These are phyloP conservation scores for Clitopilus hobsonii DNA, from an alignment of 768 basidiomycete species.

Conservation along the genomic window DNA sequence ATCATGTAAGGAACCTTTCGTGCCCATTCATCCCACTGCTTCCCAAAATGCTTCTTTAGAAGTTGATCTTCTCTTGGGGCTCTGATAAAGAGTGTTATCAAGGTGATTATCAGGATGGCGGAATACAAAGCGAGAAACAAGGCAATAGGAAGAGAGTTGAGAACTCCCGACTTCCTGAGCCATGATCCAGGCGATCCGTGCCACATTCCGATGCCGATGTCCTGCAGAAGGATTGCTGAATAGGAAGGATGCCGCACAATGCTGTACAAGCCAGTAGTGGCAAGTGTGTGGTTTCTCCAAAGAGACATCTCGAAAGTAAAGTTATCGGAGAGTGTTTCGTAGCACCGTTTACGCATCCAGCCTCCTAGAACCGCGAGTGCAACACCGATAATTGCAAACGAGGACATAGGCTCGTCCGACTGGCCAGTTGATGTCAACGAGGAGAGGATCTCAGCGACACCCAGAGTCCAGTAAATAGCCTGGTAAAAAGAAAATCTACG, in stretches of 20 bases:
- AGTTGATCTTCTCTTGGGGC: conserved; percentile 22
- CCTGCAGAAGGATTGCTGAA: conserved; percentile 1
- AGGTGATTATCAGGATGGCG: not conserved
- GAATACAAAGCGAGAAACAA: not conserved
- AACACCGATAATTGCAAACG: too few species aligned
- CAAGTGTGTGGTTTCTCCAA: too few species aligned
- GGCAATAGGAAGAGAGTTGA: not conserved
- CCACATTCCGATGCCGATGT: conserved; percentile 2
- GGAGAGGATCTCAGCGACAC: too few species aligned
- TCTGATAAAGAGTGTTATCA: conserved; percentile 10
- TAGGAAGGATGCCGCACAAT: conserved; percentile 35
- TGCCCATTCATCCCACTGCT: conserved; percentile 23
- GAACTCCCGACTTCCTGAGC: conserved; percentile 1
- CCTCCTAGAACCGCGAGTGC: too few species aligned
- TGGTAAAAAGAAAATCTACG: too few species aligned
- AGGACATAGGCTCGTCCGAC: too few species aligned
- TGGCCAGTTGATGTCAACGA: too few species aligned
- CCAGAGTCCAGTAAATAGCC: too few species aligned
- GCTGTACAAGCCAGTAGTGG: too few species aligned
- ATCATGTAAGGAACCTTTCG: conserved; percentile 20
- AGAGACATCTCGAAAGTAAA: too few species aligned
- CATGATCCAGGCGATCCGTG: not conserved
- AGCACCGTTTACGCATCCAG: too few species aligned
- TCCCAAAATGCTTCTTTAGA: conserved; percentile 22
- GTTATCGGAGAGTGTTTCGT: too few species aligned